A percentile compares a stretch with the other conserved stretches of the same genome.
Conservation (phyloP, 371 early-diverging fungal genomes). For the Mortierella sp. region DNA sequence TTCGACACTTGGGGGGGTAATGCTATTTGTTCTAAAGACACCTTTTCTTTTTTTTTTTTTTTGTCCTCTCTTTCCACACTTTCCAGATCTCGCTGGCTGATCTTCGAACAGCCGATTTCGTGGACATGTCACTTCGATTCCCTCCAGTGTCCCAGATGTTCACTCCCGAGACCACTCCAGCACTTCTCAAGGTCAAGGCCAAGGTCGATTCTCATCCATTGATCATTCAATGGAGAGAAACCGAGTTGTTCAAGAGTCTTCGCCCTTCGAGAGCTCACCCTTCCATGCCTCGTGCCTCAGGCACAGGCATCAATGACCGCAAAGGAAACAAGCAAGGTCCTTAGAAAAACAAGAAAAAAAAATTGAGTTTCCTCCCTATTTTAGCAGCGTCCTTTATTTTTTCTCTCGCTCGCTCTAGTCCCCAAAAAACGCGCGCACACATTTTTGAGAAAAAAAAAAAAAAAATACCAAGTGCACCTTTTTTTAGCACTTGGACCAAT, state of each 20-base stretch:
- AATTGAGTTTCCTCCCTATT: not conserved
- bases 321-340: conserved; percentile 20
- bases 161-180: conserved; percentile 22
- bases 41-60: not conserved
- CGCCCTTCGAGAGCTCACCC: conserved; percentile 21
- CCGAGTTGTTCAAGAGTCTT: conserved; percentile 30
- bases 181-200: conserved; percentile 23
- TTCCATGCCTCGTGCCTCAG: conserved; percentile 6
- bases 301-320: conserved; percentile 32
- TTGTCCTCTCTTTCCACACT: not conserved
- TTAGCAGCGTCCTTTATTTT: not conserved
- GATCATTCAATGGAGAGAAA: conserved; percentile 25
- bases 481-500: no score
- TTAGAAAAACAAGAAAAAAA: not conserved
- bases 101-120: conserved; percentile 15
- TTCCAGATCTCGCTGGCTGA: conserved; percentile 38
- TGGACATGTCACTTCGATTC: conserved; percentile 13
- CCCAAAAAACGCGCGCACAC: no score
- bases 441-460: no score
- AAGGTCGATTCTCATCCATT: conserved; percentile 23
- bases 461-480: no score
- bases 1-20: no score
- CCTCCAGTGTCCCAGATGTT: conserved; percentile 1
- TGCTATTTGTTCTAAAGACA: not conserved
- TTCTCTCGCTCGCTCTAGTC: not conserved